phyloP scores from a whole-genome alignment of 768 basidiomycete species.

The Rhizopogon salebrosus region DNA sequence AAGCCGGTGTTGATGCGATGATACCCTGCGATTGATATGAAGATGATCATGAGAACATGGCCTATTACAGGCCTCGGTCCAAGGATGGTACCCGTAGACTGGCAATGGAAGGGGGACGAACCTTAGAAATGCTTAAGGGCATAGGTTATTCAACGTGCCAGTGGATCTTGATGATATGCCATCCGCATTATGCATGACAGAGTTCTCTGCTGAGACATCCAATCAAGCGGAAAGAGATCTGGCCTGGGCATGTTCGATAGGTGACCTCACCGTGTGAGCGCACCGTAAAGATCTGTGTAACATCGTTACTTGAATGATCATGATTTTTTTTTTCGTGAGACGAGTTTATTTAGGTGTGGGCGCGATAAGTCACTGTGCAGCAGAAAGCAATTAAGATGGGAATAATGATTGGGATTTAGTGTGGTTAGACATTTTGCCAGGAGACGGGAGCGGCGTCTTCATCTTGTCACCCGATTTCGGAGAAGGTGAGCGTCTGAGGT shows the following conservation, averaged over 20 bases:
- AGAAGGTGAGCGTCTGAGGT: not conserved
- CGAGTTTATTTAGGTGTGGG: not conserved
- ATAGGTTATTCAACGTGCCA: not conserved
- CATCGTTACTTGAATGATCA: not conserved
- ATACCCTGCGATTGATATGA: conserved; percentile 12
- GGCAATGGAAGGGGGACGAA: not conserved
- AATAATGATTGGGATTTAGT: conserved; percentile 24
- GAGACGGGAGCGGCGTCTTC: conserved; percentile 11
- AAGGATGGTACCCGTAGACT: conserved; percentile 6
- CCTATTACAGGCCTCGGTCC: conserved; percentile 9
- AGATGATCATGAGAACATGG: conserved; percentile 21
- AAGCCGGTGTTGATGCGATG: conserved; percentile 10
- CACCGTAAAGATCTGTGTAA: not conserved
- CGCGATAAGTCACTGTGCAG: not conserved
- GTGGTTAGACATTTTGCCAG: conserved; percentile 27
- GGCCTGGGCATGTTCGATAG: not conserved
- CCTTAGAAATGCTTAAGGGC: not conserved
- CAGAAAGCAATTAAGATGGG: not conserved
- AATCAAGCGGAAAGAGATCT: not conserved
- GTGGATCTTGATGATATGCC: not conserved
- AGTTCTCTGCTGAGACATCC: not conserved
- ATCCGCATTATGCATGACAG: not conserved
- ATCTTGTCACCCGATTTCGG: not conserved
- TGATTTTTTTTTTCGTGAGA: not conserved
- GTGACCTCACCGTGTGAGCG: not conserved